Percentiles rank a stretch among this genome's conserved stretches.
These are phyloP conservation scores for Chamaecrista fasciculata DNA, from an alignment of 306 rosid genomes.

Conservation along the genomic window DNA sequence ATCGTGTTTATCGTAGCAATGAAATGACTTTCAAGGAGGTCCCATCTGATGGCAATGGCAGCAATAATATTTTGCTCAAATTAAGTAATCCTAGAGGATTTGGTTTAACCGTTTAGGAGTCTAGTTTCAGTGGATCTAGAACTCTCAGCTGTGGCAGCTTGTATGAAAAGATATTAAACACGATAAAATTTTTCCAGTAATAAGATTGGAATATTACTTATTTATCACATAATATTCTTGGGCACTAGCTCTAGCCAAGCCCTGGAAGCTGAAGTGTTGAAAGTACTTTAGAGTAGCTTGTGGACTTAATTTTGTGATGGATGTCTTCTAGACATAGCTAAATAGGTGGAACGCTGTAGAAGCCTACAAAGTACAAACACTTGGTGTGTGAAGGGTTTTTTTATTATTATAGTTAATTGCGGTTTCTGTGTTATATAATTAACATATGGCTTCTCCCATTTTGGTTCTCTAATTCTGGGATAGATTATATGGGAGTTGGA, in stretches of 20 bases:
- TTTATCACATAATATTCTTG: neutral
- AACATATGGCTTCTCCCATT: too few relatives aligned
- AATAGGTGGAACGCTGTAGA: neutral
- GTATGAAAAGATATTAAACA: too few relatives aligned
- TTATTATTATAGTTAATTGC: neutral
- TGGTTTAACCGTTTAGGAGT: neutral
- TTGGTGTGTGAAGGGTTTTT: neutral
- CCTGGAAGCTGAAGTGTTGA: too few relatives aligned
- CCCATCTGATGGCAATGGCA: constrained; percentile 6
- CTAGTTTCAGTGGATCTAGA: neutral
- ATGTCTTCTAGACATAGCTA: neutral
- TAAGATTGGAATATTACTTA: too few relatives aligned
- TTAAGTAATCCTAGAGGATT: neutral
- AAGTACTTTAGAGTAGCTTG: neutral
- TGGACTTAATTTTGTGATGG: neutral
- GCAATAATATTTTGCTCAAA: neutral
- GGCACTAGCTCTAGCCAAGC: neutral
- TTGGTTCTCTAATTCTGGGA: neutral
- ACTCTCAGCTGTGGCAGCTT: neutral
- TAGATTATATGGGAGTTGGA: neutral
- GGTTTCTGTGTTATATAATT: neutral
- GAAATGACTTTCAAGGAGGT: neutral
- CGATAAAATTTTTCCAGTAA: neutral
- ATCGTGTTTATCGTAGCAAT: too few relatives aligned
- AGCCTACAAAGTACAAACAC: neutral